A percentile compares a stretch with the other conserved stretches of the same genome.
Evolutionary conservation across 1,284 basidiomycete genomes (phyloP).

Genomic region (Ceratobasidium papillatum): DNA sequence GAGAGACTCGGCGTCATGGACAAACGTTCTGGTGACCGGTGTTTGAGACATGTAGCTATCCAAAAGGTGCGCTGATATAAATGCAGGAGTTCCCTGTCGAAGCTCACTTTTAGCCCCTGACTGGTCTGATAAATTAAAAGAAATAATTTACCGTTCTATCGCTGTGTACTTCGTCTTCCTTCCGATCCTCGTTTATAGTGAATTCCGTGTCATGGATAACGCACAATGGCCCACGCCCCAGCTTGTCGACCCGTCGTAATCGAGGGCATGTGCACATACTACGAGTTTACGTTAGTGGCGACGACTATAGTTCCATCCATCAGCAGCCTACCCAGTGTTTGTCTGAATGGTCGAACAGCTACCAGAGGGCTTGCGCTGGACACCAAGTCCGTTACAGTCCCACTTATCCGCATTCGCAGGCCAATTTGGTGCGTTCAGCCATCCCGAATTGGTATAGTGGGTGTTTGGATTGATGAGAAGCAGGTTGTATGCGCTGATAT

Average conservation of each 20-base stretch:
- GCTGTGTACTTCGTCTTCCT: background rate
- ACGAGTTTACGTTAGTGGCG: too few species aligned
- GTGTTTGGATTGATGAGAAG: background rate
- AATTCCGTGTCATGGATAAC: constrained; percentile 2
- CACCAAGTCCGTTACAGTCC: background rate
- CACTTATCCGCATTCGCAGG: background rate
- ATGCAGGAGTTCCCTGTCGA: constrained; percentile 3
- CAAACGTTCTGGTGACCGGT: background rate
- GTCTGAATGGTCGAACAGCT: too few species aligned
- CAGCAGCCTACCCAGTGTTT: too few species aligned
- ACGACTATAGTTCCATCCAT: too few species aligned
- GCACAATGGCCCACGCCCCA: background rate
- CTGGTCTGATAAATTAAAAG: background rate
- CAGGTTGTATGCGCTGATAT: constrained; percentile 19
- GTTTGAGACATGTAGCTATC: background rate
- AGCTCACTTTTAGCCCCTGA: background rate
- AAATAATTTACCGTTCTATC: background rate
- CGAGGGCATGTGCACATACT: background rate
- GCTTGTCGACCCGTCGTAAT: background rate
- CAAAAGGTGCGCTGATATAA: constrained; percentile 1
- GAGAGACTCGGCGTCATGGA: constrained; percentile 4
- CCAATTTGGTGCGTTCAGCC: background rate
- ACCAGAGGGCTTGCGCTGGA: background rate
- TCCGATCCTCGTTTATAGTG: background rate
- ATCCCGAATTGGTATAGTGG: background rate